Conservation (phyloP, 2,329 filamentous ascomycete genomes). For the Nemania serpens region DNA sequence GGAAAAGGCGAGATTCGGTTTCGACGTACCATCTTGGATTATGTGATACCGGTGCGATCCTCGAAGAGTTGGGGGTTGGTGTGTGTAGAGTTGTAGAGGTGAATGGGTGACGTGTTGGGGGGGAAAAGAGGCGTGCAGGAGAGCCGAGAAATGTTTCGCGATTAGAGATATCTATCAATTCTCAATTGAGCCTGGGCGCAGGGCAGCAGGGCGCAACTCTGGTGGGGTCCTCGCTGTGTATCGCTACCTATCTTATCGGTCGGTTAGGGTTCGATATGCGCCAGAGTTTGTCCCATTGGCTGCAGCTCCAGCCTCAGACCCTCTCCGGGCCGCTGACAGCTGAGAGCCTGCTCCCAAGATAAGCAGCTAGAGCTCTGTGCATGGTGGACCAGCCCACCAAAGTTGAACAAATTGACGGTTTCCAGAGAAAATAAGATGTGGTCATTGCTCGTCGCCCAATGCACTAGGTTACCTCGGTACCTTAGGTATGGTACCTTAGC, state of each 20-base stretch:
- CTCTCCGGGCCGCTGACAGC: conserved; percentile 14
- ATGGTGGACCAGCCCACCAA: conserved; percentile 16
- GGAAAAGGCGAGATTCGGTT: neutral
- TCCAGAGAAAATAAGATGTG: conserved; percentile 23
- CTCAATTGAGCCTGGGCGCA: conserved; percentile 34
- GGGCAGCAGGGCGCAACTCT: conserved; percentile 10
- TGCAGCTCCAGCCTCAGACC: conserved; percentile 1
- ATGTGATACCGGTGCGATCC: conserved; percentile 66
- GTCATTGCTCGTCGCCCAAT: too few relatives aligned
- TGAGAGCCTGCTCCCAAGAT: neutral
- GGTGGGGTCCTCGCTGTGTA: conserved; percentile 13
- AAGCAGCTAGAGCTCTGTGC: conserved; percentile 4
- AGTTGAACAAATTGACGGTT: conserved; percentile 22
- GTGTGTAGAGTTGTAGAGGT: conserved; percentile 33
- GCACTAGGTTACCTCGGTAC: too few relatives aligned
- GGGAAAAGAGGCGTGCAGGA: conserved; percentile 26
- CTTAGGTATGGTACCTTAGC: neutral
- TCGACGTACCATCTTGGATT: conserved; percentile 65
- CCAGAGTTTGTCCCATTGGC: conserved; percentile 39
- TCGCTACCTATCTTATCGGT: conserved; percentile 34
- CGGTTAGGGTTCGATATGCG: conserved; percentile 40
- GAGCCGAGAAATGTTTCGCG: conserved; percentile 32
- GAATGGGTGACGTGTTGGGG: conserved; percentile 26
- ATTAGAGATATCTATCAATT: conserved; percentile 21
- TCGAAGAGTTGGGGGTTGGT: conserved; percentile 59